Evolutionary conservation across 805 yeast genomes (phyloP).

Genomic region (Ogataea sp.): DNA sequence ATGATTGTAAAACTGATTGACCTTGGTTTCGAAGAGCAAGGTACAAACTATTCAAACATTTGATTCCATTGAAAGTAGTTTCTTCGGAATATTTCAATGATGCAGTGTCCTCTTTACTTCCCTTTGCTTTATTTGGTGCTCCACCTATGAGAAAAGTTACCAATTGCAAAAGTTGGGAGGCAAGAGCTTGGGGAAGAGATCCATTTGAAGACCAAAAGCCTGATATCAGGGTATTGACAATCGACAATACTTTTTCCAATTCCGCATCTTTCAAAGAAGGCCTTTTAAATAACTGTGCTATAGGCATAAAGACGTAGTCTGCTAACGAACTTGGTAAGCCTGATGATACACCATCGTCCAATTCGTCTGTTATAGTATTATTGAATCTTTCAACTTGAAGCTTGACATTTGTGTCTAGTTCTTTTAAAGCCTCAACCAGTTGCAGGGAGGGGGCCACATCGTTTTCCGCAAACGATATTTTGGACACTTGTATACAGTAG

Average conservation of each 20-base stretch:
- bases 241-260: constrained; percentile 35
- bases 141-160: constrained; percentile 40
- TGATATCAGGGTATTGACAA: constrained; percentile 34
- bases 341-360: background rate
- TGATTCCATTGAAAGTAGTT: constrained; percentile 28
- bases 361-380: background rate
- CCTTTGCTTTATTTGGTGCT: constrained; percentile 24
- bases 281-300: constrained; percentile 44
- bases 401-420: constrained; percentile 21
- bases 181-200: constrained; percentile 27
- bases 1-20: constrained; percentile 12
- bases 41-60: constrained; percentile 22
- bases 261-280: constrained; percentile 36
- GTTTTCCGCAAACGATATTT: constrained; percentile 32
- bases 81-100: constrained; percentile 23
- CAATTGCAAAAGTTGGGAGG: constrained; percentile 39
- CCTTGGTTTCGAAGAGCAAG: constrained; percentile 25
- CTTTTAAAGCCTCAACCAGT: constrained; percentile 25
- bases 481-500: constrained; percentile 35
- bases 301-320: constrained; percentile 56
- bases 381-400: constrained; percentile 3
- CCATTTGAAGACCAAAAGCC: constrained; percentile 39
- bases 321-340: constrained; percentile 34
- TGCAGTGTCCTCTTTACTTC: background rate
- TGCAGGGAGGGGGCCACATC: constrained; percentile 22